phyloP scores from a whole-genome alignment of 208 protist genomes.

The Trypanosoma vivax region DNA sequence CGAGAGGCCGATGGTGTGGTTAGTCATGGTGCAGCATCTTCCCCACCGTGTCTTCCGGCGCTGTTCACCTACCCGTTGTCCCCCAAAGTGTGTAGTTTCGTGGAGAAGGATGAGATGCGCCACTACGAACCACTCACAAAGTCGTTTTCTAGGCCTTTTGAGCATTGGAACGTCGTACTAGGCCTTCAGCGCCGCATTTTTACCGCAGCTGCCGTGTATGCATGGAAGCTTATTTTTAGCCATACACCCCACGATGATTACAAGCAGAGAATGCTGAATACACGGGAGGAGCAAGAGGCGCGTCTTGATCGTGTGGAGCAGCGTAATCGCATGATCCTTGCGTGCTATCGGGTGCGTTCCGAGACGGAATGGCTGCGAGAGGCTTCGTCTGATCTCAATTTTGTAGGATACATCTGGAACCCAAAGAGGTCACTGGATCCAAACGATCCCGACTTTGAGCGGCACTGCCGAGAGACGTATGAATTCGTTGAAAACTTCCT shows the following conservation, averaged over 20 bases:
- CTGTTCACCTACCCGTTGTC: conserved; percentile 16
- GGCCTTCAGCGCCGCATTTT: conserved; percentile 55
- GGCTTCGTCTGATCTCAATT: conserved; percentile 72
- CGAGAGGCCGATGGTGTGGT: too few relatives aligned
- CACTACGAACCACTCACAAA: conserved; percentile 40
- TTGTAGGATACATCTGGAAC: conserved; percentile 75
- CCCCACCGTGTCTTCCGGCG: background rate
- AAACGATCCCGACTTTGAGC: conserved; percentile 70
- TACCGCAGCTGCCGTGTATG: conserved; percentile 72
- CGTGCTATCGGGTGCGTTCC: conserved; percentile 72
- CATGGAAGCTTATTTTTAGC: conserved; percentile 89
- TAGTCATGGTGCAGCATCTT: background rate
- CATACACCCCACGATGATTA: conserved; percentile 86
- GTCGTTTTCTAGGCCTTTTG: conserved; percentile 61
- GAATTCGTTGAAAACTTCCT: conserved; percentile 87
- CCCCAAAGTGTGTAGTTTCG: conserved; percentile 51
- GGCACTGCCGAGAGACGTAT: conserved; percentile 72
- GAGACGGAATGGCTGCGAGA: conserved; percentile 85
- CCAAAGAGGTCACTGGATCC: conserved; percentile 60
- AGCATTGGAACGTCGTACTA: conserved; percentile 69
- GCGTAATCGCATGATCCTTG: conserved; percentile 85
- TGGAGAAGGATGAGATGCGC: conserved; percentile 56
- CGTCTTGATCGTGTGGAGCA: conserved; percentile 76
- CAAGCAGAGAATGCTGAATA: conserved; percentile 76
- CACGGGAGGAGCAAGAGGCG: conserved; percentile 48